Evolutionary conservation across 2,329 filamentous ascomycete genomes (phyloP), one percentile per base, ranked within the genome.

Genomic region (Decorospora gaudefroyi): DNA sequence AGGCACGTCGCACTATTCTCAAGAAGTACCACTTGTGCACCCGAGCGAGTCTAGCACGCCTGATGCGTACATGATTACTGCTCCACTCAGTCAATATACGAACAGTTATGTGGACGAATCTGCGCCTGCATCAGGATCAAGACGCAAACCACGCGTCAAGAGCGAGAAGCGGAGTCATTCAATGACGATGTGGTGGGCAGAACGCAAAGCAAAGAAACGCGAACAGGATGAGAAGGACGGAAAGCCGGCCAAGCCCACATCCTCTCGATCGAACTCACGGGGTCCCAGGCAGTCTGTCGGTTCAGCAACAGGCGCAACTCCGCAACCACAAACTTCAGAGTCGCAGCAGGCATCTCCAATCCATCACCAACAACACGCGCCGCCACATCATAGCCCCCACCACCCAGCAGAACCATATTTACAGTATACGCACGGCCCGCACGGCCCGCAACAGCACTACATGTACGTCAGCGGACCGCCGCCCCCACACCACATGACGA

Each of bases 111-210:
- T 47, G 3, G 65, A 68, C 19, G 61, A 67, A 16, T 49, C 59
- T 6, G 51, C 58, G 6, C 59, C 64, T 3, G 46, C 48, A 6
- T 59, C 61, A 17, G 56, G 55, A 1, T 62, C 64, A n/a, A 59
- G 62, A 46, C 57, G 62, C 17, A 70, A 70, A 45, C 66, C 64
- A 18, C 64, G 65, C 17, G 70, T 73, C 12, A 74, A 74, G 50
- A 72, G 69, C 23, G 72, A 74, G 47, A 75, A 74, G 53, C 64
- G 72, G 10, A 72, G 69, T 35, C 64, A 72, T 32, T 72, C 67
- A 8, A 74, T 75, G 72, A 74, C 71, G 1, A 67, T 70, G n/a
- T 75, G 72, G 72, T 75, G 72, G 72, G 72, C 72, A 2, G 69
- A 72, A 46, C 65, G 72, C 6, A 75, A 75, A 46, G 70, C 68